Evolutionary conservation across 2,329 filamentous ascomycete species (phyloP), one percentile per base, ranked within the genome.

Genomic region (Fusarium bulbicola): DNA sequence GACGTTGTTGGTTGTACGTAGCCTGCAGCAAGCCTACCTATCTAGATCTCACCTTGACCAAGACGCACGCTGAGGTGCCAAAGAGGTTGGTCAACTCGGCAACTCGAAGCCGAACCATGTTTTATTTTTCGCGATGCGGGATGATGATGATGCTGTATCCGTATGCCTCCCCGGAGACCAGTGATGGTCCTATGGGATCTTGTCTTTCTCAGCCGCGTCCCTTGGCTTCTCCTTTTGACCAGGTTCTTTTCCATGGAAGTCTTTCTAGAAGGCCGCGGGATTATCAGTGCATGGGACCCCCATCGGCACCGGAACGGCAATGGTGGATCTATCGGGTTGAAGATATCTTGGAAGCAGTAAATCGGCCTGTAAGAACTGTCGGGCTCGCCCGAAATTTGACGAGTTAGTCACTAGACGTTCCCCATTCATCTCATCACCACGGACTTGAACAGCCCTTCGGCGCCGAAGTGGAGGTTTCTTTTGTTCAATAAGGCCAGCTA

Each of bases 241-340:
- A 60, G 61, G 34, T 47, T 68, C 63, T 66, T 37, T 49, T 56
- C 37, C 47, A 59, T 46, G 53, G 34, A 57, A 57, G 18, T 49
- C 68, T 43, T 76, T 77, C 75, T 74, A 72, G 74, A 77, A 76
- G 68, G 43, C 60, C 63, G 67, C 64, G 66, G 73, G 75, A 67
- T 68, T 54, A 45, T 56, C 59, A 54, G 32, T 39, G 56, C 40
- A 59, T 70, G 64, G 56, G 53, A 30, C 49, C 49, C n/a, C 26
- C 37, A 32, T 77, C 75, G 73, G 72, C 68, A 71, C 75, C 75
- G 75, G 57, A 28, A 32, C 53, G 43, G 62, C 72, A 69, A 30
- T 39, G 30, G 45, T 37, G 60, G 56, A 37, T 58, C 50, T 45
- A 39, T 61, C 43, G 54, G 56, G 60, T 42, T 42, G 43, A 24